phyloP scores from a whole-genome alignment of 139 green algal species.

The Chlamydomonas schloesseri region DNA sequence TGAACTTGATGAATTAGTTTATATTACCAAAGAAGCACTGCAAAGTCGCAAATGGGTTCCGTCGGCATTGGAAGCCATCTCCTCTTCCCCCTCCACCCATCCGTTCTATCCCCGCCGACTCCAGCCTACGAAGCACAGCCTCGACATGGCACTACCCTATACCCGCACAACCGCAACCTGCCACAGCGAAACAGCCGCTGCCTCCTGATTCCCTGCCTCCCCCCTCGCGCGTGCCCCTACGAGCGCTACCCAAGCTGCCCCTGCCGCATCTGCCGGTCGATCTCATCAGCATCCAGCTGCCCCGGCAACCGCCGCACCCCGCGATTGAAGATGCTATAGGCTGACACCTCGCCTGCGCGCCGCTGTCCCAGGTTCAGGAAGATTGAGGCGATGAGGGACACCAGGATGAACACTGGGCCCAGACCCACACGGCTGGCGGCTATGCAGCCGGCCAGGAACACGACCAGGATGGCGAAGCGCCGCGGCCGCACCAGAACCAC shows the following conservation, averaged over 20 bases:
- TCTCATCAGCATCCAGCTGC: constrained; percentile 65
- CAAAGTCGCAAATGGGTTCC: too few relatives aligned
- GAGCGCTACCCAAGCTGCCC: constrained; percentile 56
- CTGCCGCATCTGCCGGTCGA: constrained; percentile 68
- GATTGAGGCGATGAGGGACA: constrained; percentile 51
- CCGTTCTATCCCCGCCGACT: too few relatives aligned
- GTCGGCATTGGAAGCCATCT: too few relatives aligned
- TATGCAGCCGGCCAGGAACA: constrained; percentile 36
- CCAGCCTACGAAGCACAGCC: too few relatives aligned
- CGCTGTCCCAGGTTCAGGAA: constrained; percentile 61
- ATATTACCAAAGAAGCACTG: too few relatives aligned
- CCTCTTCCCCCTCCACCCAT: too few relatives aligned
- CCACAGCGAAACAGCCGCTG: too few relatives aligned
- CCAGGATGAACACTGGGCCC: constrained; percentile 47
- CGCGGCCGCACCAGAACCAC: constrained; percentile 47
- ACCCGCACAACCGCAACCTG: too few relatives aligned
- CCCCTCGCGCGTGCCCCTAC: too few relatives aligned
- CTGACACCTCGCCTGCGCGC: constrained; percentile 49
- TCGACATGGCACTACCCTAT: too few relatives aligned
- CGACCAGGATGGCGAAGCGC: neutral
- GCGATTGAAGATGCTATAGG: constrained; percentile 73
- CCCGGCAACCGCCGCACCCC: constrained; percentile 66
- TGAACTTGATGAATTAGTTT: too few relatives aligned
- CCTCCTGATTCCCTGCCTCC: too few relatives aligned
- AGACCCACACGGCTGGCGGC: constrained; percentile 18